phyloP scores from a whole-genome alignment of 768 basidiomycete genomes.

The Kwoniella botswanensis region DNA sequence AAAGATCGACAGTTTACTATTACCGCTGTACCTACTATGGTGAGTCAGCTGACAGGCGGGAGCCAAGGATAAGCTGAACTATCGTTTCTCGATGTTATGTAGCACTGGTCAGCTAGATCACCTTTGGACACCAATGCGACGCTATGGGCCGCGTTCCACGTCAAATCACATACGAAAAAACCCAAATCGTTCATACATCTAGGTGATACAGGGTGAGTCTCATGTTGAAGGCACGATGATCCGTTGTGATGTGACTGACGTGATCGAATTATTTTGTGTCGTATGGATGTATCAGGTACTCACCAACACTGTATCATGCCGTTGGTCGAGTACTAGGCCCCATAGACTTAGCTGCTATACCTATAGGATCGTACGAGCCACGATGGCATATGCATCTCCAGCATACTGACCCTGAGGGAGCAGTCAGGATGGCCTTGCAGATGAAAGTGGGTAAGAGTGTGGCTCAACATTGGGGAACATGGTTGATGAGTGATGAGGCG shows the following conservation, averaged over 20 bases:
- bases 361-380: slow-evolving; percentile 57
- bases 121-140: slow-evolving; percentile 56
- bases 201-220: slow-evolving; percentile 54
- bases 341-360: slow-evolving; percentile 54
- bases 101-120: slow-evolving; percentile 55
- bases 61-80: too few relatives aligned
- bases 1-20: slow-evolving; percentile 42
- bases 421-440: slow-evolving; percentile 51
- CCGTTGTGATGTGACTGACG: neutral
- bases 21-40: slow-evolving; percentile 52
- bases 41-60: slow-evolving; percentile 34
- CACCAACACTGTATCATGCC: slow-evolving; percentile 50
- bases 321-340: slow-evolving; percentile 53
- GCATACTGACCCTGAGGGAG: slow-evolving; percentile 55
- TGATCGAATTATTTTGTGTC: neutral
- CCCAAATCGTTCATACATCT: slow-evolving; percentile 52
- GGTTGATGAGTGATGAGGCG: slow-evolving; percentile 52
- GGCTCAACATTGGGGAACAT: slow-evolving; percentile 57
- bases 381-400: slow-evolving; percentile 55
- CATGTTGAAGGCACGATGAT: too few relatives aligned
- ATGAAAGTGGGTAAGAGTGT: slow-evolving; percentile 46
- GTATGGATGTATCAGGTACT: slow-evolving; percentile 36
- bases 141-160: slow-evolving; percentile 55
- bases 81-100: too few relatives aligned
- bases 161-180: slow-evolving; percentile 36